Conservation (phyloP, 148 eudicot species). For the Polygonum aviculare region DNA sequence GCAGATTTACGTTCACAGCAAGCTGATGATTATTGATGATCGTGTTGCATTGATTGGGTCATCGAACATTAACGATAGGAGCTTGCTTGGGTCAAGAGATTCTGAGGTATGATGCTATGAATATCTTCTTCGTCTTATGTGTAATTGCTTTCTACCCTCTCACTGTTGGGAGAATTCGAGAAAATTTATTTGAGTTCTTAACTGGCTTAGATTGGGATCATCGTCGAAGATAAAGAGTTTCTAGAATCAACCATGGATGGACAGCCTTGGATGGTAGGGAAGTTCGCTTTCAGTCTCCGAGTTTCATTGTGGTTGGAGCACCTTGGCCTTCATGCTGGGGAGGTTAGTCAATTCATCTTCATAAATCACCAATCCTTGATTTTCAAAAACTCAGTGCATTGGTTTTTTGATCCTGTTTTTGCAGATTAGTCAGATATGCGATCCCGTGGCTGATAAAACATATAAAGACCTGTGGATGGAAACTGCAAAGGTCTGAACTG, state of each 20-base stretch:
- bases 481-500: conserved; percentile 57
- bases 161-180: neutral
- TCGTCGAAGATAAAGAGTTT: conserved; percentile 77
- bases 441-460: conserved; percentile 66
- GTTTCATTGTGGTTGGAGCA: conserved; percentile 94
- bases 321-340: conserved; percentile 62
- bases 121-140: neutral
- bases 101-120: conserved; percentile 62
- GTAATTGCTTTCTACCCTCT: neutral
- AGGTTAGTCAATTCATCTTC: conserved; percentile 36
- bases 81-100: conserved; percentile 97
- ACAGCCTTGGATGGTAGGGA: conserved; percentile 83
- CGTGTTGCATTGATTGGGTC: conserved; percentile 74
- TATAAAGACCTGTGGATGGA: conserved; percentile 65
- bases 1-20: conserved; percentile 97
- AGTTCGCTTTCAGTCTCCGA: conserved; percentile 64
- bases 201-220: conserved; percentile 51
- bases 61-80: conserved; percentile 92
- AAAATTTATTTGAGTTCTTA: neutral
- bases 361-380: neutral
- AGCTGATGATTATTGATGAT: conserved; percentile 95
- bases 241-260: conserved; percentile 77
- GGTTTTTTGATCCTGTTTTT: conserved; percentile 2
- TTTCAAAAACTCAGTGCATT: neutral
- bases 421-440: conserved; percentile 60